These are phyloP conservation scores for Eimeria necatrix DNA, from an alignment of 169 alveolate genomes.

Conservation along the genomic window DNA sequence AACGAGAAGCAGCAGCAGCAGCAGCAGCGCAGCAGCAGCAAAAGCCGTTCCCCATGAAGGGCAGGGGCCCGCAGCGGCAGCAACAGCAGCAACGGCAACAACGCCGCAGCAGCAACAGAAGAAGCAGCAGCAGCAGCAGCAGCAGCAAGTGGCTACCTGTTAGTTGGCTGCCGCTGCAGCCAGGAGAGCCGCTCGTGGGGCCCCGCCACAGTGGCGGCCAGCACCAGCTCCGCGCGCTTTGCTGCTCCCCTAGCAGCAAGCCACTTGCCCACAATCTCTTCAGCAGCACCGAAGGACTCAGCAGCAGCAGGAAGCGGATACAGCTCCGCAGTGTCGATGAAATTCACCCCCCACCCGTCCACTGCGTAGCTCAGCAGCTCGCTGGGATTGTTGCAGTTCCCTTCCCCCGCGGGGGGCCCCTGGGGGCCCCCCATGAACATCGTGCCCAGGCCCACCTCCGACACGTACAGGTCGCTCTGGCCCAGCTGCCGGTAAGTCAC, in stretches of 20 bases:
- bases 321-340: constrained; percentile 92
- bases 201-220: constrained; percentile 90
- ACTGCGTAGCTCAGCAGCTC: constrained; percentile 89
- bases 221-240: constrained; percentile 83
- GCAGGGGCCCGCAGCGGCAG: not conserved
- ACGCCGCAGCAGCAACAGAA: not conserved
- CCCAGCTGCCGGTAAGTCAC: constrained; percentile 81
- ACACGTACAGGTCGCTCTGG: constrained; percentile 85
- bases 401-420: constrained; percentile 75
- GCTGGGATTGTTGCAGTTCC: constrained; percentile 60
- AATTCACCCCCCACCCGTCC: constrained; percentile 88
- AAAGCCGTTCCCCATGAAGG: not conserved
- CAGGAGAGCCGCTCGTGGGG: constrained; percentile 84
- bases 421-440: constrained; percentile 91
- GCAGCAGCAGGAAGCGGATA: constrained; percentile 91
- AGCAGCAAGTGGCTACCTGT: not conserved
- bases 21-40: not conserved
- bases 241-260: constrained; percentile 40
- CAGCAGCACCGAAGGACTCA: constrained; percentile 87
- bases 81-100: not conserved
- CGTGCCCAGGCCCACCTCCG: constrained; percentile 93
- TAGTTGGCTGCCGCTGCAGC: constrained; percentile 22
- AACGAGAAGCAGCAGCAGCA: not conserved
- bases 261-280: constrained; percentile 78
- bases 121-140: constrained; percentile 44